phyloP scores from a whole-genome alignment of 768 basidiomycete species.

The Suillus weaverae region DNA sequence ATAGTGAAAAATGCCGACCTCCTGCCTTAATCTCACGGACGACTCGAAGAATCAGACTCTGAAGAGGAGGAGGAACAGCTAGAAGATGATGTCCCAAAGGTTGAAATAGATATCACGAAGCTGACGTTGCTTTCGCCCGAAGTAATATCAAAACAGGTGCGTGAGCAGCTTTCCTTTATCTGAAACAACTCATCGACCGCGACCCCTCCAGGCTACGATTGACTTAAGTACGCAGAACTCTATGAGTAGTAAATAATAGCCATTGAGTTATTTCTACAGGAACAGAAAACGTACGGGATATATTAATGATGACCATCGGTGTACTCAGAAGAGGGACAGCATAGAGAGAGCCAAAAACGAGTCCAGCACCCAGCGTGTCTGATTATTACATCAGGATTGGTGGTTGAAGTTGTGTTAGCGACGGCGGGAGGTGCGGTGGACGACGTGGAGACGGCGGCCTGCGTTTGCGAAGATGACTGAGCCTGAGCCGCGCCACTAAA shows the following conservation, averaged over 20 bases:
- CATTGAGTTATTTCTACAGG: slow-evolving; percentile 45
- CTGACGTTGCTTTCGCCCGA: slow-evolving; percentile 87
- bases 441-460: background rate
- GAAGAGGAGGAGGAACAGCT: slow-evolving; percentile 59
- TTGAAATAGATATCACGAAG: slow-evolving; percentile 79
- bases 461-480: background rate
- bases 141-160: slow-evolving; percentile 88
- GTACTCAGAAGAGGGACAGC: slow-evolving; percentile 44
- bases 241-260: no score
- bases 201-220: slow-evolving; percentile 75
- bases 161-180: slow-evolving; percentile 20
- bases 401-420: background rate
- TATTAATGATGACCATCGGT: slow-evolving; percentile 58
- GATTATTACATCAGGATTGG: background rate
- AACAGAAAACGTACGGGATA: slow-evolving; percentile 43
- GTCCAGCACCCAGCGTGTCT: slow-evolving; percentile 32
- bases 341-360: slow-evolving; percentile 88
- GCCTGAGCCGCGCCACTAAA: background rate
- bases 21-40: slow-evolving; percentile 24
- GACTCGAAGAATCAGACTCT: slow-evolving; percentile 73
- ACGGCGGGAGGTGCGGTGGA: background rate
- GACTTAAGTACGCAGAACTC: no score
- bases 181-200: background rate
- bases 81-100: slow-evolving; percentile 58
- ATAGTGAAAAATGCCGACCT: background rate